Evolutionary conservation across 495 filamentous ascomycete species (phyloP), one percentile per base, ranked within the genome.

Genomic region (Neurospora sp.): DNA sequence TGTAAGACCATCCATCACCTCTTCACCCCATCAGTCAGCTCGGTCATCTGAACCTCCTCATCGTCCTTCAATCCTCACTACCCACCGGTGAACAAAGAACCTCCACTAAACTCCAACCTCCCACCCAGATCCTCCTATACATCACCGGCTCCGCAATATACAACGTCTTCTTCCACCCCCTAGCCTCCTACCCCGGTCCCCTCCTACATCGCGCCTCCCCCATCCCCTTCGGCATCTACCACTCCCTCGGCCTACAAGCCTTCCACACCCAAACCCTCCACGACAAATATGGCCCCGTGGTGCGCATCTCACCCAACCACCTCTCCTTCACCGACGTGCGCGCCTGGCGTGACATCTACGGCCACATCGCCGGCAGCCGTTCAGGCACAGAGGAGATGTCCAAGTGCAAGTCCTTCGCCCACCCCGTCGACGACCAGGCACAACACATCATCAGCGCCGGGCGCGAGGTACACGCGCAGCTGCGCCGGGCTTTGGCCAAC

Each of bases 281-380:
- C 76, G 77, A 83, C 46, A 80, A 80, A 62, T 87, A 89, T 70
- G 88, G 88, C 7, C 80, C 81, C 23, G 79, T 89, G 31, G 84
- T 92, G 2, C 88, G 91, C 3, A 78, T 90, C 39, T 76, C 81
- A 0, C 90, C 90, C 4, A 78, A 84, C 39, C 84, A 88, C 71
- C 78, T 92, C 2, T 85, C 84, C 7, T 92, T 89, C 80, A 86
- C 81, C 73, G 83, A 84, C 2, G 77, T 83, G 0, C 73, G 76
- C 4, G 87, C 89, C 10, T 90, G 86, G 83, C 84, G 84, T 40
- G 89, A 90, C 75, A 90, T 92, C 46, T 88, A 90, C 72, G 86
- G 85, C 8, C 77, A 80, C 74, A 79, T 75, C n/a, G 75, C 78
- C 71, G 76, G 79, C 16, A n/a, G 20, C 46, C 46, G 39, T n/a